Conservation (phyloP, 169 alveolate species). For the Plasmodium chabaudi region DNA sequence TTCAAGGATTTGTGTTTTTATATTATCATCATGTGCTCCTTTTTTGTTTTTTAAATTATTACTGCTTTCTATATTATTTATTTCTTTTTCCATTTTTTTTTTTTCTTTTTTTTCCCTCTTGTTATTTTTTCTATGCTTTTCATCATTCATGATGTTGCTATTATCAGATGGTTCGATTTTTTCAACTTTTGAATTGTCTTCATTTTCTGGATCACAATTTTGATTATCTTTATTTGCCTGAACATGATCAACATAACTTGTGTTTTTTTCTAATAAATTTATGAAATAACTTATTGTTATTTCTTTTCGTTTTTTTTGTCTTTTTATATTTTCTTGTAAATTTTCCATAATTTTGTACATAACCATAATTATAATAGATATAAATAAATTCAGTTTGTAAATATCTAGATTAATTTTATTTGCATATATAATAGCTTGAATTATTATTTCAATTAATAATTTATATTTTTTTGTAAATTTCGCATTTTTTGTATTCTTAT, state of each 20-base stretch:
- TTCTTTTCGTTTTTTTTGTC: constrained; percentile 22
- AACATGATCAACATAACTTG: background rate
- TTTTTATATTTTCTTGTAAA: constrained; percentile 22
- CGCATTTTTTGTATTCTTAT: background rate
- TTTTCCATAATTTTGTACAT: constrained; percentile 36
- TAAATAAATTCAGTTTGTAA: constrained; percentile 51
- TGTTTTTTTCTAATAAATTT: constrained; percentile 37
- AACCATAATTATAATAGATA: constrained; percentile 61
- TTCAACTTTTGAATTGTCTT: background rate
- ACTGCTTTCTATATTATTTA: background rate
- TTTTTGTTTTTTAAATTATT: background rate
- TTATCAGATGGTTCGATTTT: background rate
- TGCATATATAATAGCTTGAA: constrained; percentile 52
- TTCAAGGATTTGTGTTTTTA: no score
- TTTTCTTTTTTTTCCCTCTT: background rate
- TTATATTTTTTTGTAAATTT: constrained; percentile 17
- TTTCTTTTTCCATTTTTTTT: background rate
- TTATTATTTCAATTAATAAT: constrained; percentile 16
- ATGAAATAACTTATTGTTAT: constrained; percentile 39
- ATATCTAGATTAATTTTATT: constrained; percentile 39
- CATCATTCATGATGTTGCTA: background rate
- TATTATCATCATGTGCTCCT: background rate
- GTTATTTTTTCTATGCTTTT: background rate
- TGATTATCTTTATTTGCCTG: background rate
- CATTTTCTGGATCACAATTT: background rate